phyloP scores from a whole-genome alignment of 768 basidiomycete genomes.

The Boletus sp. region DNA sequence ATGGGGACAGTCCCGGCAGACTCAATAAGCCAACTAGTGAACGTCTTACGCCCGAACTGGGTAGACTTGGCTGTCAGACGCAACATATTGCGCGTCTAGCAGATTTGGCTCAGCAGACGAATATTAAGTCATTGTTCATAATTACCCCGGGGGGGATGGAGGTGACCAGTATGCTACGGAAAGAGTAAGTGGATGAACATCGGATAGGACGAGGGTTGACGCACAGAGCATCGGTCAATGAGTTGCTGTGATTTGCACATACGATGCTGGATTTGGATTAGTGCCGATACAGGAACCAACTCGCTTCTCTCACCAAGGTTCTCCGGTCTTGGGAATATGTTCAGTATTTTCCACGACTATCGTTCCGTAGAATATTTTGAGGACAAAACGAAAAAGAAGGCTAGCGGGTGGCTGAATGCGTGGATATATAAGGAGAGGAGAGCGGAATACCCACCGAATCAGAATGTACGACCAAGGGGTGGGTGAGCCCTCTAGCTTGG shows the following conservation, averaged over 20 bases:
- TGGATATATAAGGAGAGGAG: background rate
- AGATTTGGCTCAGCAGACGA: slow-evolving; percentile 3
- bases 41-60: slow-evolving; percentile 78
- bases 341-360: slow-evolving; percentile 82
- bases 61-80: slow-evolving; percentile 88
- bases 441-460: slow-evolving; percentile 49
- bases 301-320: slow-evolving; percentile 57
- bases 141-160: slow-evolving; percentile 68
- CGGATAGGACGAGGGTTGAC: slow-evolving; percentile 20
- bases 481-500: slow-evolving; percentile 40
- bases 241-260: slow-evolving; percentile 85
- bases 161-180: slow-evolving; percentile 63
- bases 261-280: slow-evolving; percentile 56
- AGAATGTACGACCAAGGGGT: slow-evolving; percentile 66
- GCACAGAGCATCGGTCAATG: slow-evolving; percentile 83
- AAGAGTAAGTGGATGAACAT: background rate
- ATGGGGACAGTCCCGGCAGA: slow-evolving; percentile 86
- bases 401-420: slow-evolving; percentile 33
- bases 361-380: slow-evolving; percentile 88
- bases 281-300: background rate
- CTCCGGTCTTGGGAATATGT: slow-evolving; percentile 67
- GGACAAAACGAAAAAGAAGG: slow-evolving; percentile 73
- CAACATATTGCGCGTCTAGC: slow-evolving; percentile 72
- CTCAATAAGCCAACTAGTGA: slow-evolving; percentile 90
- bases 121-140: slow-evolving; percentile 1